A percentile compares a stretch with the other conserved stretches of the same genome.
These are phyloP conservation scores for Polytolypa hystricis DNA, from an alignment of 2,329 filamentous ascomycete species.

Conservation along the genomic window DNA sequence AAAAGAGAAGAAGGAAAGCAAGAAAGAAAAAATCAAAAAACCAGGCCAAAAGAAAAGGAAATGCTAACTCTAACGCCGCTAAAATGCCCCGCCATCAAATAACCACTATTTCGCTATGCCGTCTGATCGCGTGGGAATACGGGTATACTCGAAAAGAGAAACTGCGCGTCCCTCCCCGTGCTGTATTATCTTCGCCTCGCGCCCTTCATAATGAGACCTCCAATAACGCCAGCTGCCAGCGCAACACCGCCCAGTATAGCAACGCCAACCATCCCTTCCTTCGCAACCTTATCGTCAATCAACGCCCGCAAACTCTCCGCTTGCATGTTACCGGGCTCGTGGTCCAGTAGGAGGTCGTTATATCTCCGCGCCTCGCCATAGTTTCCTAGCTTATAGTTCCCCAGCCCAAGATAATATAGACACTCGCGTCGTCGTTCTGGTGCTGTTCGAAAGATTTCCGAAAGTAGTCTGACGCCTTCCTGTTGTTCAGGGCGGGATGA, in stretches of 20 bases:
- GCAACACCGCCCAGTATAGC: constrained; percentile 91
- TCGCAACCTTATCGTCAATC: constrained; percentile 93
- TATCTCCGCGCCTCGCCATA: constrained; percentile 90
- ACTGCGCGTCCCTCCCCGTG: constrained; percentile 9
- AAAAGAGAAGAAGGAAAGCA: no score
- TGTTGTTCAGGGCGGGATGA: constrained; percentile 75
- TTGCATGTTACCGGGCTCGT: constrained; percentile 86
- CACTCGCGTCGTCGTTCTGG: constrained; percentile 93
- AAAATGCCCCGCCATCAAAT: neutral
- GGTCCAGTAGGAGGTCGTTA: constrained; percentile 82
- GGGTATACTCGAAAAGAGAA: no score
- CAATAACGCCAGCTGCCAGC: constrained; percentile 84
- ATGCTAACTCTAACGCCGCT: no score
- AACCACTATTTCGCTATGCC: no score
- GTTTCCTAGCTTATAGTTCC: constrained; percentile 97
- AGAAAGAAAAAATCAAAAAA: no score
- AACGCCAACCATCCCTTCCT: constrained; percentile 85
- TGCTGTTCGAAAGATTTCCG: constrained; percentile 89
- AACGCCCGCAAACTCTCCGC: constrained; percentile 72
- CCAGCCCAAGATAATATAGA: constrained; percentile 92
- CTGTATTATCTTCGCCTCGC: constrained; percentile 46
- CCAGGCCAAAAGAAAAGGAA: no score
- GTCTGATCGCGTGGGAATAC: no score
- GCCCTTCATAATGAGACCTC: constrained; percentile 73
- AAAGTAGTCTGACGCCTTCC: constrained; percentile 82